Evolutionary conservation across 345 rosid species (phyloP).

Genomic region (Euclidium syriacum): DNA sequence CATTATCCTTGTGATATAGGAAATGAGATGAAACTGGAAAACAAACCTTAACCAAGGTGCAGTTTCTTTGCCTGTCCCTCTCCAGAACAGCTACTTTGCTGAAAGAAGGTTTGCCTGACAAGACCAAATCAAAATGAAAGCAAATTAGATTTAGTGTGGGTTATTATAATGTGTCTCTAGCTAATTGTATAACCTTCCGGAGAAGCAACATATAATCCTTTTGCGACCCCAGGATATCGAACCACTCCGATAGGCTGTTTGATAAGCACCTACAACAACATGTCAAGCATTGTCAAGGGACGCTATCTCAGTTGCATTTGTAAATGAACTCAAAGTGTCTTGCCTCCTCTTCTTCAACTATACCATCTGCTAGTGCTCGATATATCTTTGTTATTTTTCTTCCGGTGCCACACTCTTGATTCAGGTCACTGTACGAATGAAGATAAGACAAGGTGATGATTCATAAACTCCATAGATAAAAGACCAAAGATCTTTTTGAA

Average conservation of each 20-base stretch:
- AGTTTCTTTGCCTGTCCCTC: slow-evolving; percentile 47
- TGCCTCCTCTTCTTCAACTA: slow-evolving; percentile 63
- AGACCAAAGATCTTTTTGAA: neutral
- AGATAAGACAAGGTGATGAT: too few relatives aligned
- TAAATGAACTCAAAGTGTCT: neutral
- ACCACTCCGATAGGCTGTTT: slow-evolving; percentile 69
- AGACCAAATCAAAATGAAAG: neutral
- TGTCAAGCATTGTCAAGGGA: neutral
- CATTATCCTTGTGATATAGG: neutral
- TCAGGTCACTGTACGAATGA: slow-evolving; percentile 23
- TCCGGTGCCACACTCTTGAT: slow-evolving; percentile 25
- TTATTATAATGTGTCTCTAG: neutral
- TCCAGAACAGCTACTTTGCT: slow-evolving; percentile 74
- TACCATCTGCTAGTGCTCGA: slow-evolving; percentile 66
- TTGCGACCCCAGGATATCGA: slow-evolving; percentile 75
- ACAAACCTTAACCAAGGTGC: slow-evolving; percentile 65
- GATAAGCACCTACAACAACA: slow-evolving; percentile 48
- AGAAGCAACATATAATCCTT: slow-evolving; percentile 82
- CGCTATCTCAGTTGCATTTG: neutral
- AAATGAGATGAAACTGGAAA: slow-evolving; percentile 3
- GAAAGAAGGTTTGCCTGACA: slow-evolving; percentile 63
- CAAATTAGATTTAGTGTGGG: neutral
- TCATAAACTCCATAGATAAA: neutral
- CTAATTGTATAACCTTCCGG: slow-evolving; percentile 46
- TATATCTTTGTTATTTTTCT: slow-evolving; percentile 72